Evolutionary conservation across 225 moss, liverwort and hornwort genomes (phyloP).

Genomic region (Bryoerythrophyllum caledonicum): DNA sequence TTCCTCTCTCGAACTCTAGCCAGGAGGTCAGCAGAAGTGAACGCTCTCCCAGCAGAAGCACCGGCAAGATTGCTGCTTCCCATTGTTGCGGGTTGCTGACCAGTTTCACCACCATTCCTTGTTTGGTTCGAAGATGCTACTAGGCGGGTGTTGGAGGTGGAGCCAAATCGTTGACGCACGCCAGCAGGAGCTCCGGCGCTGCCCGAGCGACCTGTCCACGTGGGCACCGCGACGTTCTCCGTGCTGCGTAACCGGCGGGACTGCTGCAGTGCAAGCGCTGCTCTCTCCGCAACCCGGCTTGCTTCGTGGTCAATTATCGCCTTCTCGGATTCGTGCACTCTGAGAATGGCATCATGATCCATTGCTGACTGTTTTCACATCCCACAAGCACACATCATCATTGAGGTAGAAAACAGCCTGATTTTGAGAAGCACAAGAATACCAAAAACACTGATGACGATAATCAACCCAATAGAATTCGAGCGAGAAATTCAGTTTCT

Average conservation of each 20-base stretch:
- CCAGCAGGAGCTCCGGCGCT: slow-evolving; percentile 78
- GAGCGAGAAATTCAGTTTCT: slow-evolving; percentile 21
- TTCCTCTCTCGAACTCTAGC: slow-evolving; percentile 75
- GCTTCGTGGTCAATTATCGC: slow-evolving; percentile 80
- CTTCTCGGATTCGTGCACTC: slow-evolving; percentile 78
- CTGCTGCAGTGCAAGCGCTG: slow-evolving; percentile 75
- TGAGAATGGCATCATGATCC: slow-evolving; percentile 97
- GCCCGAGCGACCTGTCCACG: slow-evolving; percentile 95
- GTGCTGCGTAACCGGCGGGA: slow-evolving; percentile 75
- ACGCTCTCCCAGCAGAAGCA: slow-evolving; percentile 67
- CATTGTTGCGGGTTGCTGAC: slow-evolving; percentile 23
- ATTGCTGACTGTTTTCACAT: slow-evolving; percentile 75
- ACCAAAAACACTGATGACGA: not conserved
- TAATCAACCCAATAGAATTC: not conserved
- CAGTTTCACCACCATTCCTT: slow-evolving; percentile 34
- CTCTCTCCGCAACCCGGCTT: slow-evolving; percentile 78
- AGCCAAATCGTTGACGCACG: slow-evolving; percentile 75
- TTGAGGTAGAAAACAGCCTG: no score
- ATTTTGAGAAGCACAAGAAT: no score
- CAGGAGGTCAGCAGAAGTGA: slow-evolving; percentile 75
- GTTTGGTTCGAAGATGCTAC: slow-evolving; percentile 33
- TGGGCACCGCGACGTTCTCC: slow-evolving; percentile 79
- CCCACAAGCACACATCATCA: not conserved
- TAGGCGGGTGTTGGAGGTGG: slow-evolving; percentile 63
- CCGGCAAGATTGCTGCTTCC: slow-evolving; percentile 52